Base-by-base conservation (phyloP, 345 rosid genomes). In the Microthlaspi erraticum region DNA sequence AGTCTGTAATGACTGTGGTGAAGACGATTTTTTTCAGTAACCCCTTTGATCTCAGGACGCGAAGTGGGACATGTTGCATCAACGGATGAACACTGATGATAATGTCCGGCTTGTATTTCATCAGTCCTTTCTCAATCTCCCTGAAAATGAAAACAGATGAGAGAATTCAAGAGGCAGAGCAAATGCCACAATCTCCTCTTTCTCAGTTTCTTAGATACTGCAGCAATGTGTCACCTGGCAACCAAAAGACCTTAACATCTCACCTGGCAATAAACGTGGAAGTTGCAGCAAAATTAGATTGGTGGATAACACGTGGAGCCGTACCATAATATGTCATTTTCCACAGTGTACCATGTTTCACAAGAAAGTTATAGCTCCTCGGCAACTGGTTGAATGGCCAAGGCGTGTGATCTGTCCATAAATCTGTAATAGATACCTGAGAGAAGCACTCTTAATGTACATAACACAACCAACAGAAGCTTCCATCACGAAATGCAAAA, bases 341-440 rank as follows among this genome's bases (percentile, higher is more conserved):
- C 98, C 99, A 95, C 50, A 95, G 72, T 7, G 96, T 76, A 45
- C 90, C 94, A 48, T 95, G 98, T 64, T 95, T 95, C 45, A 95
- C 98, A 80, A 95, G 70, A 81, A 95, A 95, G 64, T 87, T 95
- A 67, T 95, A 95, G 86, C 94, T 95, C 68, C 90, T 83, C 5
- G 99, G 98, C 62, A 95, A 78, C 72, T 95, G 98, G 77, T 95
- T 92, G 74, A 95, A 95, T 4, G 99, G 99, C 99, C 99, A 95
- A 19, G 99, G 99, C 0, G 98, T 92, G 75, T 95, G 99, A 70
- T 91, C 99, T 19, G 99, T 71, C 99, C 98, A 94, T 60, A 95
- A 84, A 86, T 95, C 98, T 43, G 98, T 90, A 67, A 95, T 81
- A 75, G 84, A 95, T 45, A 95, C 98, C 98, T 95, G 94, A 76